Conservation (phyloP, 2,329 filamentous ascomycete species). For the Neopestalotiopsis rosae region DNA sequence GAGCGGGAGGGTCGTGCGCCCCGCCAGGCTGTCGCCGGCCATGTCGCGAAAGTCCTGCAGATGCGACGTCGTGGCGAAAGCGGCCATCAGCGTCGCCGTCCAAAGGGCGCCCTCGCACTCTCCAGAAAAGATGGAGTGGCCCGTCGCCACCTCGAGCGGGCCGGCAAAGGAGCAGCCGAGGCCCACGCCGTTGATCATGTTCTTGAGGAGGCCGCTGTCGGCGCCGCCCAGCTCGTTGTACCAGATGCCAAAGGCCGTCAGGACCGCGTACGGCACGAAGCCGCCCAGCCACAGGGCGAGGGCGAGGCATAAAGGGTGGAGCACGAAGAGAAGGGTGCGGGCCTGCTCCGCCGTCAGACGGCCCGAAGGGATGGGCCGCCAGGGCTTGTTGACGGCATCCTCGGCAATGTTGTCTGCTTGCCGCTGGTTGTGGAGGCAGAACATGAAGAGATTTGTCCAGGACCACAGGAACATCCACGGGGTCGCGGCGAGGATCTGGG, state of each 20-base stretch:
- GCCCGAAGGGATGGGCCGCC: slow-evolving; percentile 22
- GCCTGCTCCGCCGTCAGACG: slow-evolving; percentile 20
- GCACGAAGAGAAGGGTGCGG: slow-evolving; percentile 15
- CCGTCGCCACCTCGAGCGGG: slow-evolving; percentile 20
- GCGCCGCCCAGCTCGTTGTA: slow-evolving; percentile 21
- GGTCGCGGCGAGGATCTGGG: slow-evolving; percentile 12
- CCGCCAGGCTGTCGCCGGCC: slow-evolving; percentile 19
- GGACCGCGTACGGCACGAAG: slow-evolving; percentile 16
- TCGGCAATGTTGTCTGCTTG: slow-evolving; percentile 15
- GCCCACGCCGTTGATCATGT: slow-evolving; percentile 18
- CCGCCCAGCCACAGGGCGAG: slow-evolving; percentile 13
- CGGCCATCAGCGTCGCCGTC: slow-evolving; percentile 10
- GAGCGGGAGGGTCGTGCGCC: slow-evolving; percentile 19
- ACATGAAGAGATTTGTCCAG: slow-evolving; percentile 17
- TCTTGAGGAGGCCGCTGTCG: slow-evolving; percentile 19
- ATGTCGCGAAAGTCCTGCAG: slow-evolving; percentile 23
- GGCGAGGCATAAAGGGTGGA: slow-evolving; percentile 15
- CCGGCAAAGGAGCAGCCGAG: slow-evolving; percentile 20
- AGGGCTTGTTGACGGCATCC: slow-evolving; percentile 26
- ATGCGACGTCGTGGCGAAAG: slow-evolving; percentile 18
- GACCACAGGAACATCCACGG: slow-evolving; percentile 21
- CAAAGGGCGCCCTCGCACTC: slow-evolving; percentile 12
- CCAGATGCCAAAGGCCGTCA: slow-evolving; percentile 20
- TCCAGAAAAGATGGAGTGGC: slow-evolving; percentile 18
- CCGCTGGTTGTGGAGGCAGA: slow-evolving; percentile 26